Evolutionary conservation across 768 basidiomycete genomes (phyloP).

Genomic region (Suillus discolor): DNA sequence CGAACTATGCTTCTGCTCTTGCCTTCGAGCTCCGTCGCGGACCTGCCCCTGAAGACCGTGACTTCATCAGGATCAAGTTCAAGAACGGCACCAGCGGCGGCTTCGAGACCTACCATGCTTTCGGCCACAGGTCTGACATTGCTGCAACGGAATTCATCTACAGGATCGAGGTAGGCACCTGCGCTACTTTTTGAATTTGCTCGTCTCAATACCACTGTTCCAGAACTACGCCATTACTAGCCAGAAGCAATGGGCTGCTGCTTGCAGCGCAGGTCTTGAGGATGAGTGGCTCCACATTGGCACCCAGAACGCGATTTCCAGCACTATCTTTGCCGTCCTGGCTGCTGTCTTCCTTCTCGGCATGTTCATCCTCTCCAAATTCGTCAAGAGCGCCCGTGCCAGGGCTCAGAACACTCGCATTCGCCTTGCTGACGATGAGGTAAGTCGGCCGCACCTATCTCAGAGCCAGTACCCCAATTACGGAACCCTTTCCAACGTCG

Average conservation of each 20-base stretch:
- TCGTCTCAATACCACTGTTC: neutral
- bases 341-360: slow-evolving; percentile 40
- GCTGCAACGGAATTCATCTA: slow-evolving; percentile 86
- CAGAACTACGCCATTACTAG: slow-evolving; percentile 49
- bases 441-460: slow-evolving; percentile 19
- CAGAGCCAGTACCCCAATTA: slow-evolving; percentile 11
- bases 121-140: slow-evolving; percentile 75
- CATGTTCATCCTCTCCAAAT: slow-evolving; percentile 35
- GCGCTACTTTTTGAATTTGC: neutral
- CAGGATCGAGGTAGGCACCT: slow-evolving; percentile 62
- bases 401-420: slow-evolving; percentile 34
- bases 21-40: slow-evolving; percentile 81
- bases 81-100: slow-evolving; percentile 72
- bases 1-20: slow-evolving; percentile 72
- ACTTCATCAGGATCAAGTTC: slow-evolving; percentile 85
- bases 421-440: slow-evolving; percentile 41
- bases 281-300: slow-evolving; percentile 36
- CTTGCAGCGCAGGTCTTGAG: slow-evolving; percentile 36
- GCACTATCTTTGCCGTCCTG: slow-evolving; percentile 35
- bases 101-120: slow-evolving; percentile 72
- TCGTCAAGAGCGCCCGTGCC: slow-evolving; percentile 35
- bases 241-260: slow-evolving; percentile 46
- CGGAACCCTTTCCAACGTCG: slow-evolving; percentile 15
- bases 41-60: slow-evolving; percentile 71
- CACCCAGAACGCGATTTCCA: slow-evolving; percentile 32